Conservation (phyloP, 495 filamentous ascomycete genomes). For the Aspergillus hancockii region DNA sequence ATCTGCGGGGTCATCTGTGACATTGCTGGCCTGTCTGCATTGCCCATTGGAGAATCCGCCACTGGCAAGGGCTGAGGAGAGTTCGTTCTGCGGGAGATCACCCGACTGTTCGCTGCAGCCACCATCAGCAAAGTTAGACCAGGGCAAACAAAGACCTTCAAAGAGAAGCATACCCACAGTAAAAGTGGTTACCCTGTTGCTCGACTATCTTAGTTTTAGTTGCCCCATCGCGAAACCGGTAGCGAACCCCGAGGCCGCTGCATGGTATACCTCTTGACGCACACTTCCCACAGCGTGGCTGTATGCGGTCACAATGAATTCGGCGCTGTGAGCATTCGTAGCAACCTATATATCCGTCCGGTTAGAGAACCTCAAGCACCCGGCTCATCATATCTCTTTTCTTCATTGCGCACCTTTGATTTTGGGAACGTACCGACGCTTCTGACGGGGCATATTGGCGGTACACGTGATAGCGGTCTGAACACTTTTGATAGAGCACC, state of each 20-base stretch:
- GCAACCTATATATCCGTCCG: constrained; percentile 6
- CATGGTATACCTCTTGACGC: constrained; percentile 7
- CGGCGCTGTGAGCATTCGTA: constrained; percentile 19
- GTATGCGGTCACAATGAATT: constrained; percentile 14
- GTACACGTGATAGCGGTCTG: neutral
- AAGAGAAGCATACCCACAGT: neutral
- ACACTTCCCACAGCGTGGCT: constrained; percentile 16
- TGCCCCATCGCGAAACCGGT: constrained; percentile 9
- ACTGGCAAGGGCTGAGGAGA: neutral
- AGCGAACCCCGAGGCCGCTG: constrained; percentile 14
- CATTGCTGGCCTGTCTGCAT: neutral
- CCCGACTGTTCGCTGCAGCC: neutral
- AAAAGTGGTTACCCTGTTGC: neutral
- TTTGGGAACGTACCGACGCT: constrained; percentile 11
- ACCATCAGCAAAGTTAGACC: neutral
- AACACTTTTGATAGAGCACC: neutral
- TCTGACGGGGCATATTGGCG: constrained; percentile 4
- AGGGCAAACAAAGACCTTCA: neutral
- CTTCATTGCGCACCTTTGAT: constrained; percentile 13
- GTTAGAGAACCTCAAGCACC: neutral
- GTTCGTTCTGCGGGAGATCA: neutral
- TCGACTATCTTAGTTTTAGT: neutral
- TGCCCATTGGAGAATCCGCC: neutral
- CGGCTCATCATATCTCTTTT: neutral
- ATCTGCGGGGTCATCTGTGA: neutral